phyloP scores from a whole-genome alignment of 2,329 filamentous ascomycete species.

The Sporothrix variecibatus region DNA sequence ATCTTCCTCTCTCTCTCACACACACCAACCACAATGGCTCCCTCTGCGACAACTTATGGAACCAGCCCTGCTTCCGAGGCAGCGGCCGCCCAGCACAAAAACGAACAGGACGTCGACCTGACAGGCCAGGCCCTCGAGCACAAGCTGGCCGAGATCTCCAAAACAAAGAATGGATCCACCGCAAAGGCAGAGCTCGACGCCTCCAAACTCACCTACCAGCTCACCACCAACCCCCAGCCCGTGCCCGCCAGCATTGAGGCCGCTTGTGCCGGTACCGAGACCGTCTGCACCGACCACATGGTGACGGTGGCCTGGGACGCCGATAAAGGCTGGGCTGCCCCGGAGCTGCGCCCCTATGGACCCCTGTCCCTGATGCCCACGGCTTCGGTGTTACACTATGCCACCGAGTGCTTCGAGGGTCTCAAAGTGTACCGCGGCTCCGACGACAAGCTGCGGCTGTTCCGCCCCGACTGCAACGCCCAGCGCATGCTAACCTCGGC shows the following conservation, averaged over 20 bases:
- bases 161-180: slow-evolving; percentile 31
- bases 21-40: slow-evolving; percentile 34
- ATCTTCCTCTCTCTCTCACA: background rate
- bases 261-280: slow-evolving; percentile 52
- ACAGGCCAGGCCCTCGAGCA: slow-evolving; percentile 55
- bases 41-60: slow-evolving; percentile 29
- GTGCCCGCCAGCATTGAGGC: slow-evolving; percentile 53
- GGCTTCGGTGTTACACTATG: slow-evolving; percentile 81
- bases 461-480: slow-evolving; percentile 75
- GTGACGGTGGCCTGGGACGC: slow-evolving; percentile 69
- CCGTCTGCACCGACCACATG: slow-evolving; percentile 84
- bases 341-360: slow-evolving; percentile 75
- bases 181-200: slow-evolving; percentile 59
- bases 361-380: slow-evolving; percentile 78
- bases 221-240: slow-evolving; percentile 51
- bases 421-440: slow-evolving; percentile 78
- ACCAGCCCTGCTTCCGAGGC: slow-evolving; percentile 8
- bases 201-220: slow-evolving; percentile 60
- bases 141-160: slow-evolving; percentile 44
- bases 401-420: slow-evolving; percentile 88
- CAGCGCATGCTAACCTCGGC: slow-evolving; percentile 63
- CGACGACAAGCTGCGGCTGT: slow-evolving; percentile 73
- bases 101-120: slow-evolving; percentile 53
- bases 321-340: slow-evolving; percentile 68
- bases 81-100: slow-evolving; percentile 36